Evolutionary conservation across 1,284 basidiomycete genomes (phyloP), one percentile per base, ranked within the genome.

Genomic region (Pseudozyma sp.): DNA sequence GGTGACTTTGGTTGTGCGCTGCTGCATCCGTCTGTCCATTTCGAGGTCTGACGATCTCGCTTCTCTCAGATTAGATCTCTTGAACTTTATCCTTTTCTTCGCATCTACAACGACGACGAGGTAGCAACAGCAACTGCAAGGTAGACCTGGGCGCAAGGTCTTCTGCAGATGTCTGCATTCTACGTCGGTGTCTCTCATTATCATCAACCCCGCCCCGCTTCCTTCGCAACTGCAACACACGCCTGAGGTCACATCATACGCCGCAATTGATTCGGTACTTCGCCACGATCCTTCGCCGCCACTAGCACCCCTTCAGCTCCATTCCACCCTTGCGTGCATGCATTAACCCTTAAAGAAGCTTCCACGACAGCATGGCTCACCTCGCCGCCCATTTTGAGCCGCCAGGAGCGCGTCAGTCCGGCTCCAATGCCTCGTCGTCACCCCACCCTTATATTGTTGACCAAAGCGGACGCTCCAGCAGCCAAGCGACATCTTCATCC

Each of bases 331-430:
- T 25, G 16, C 31, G 36, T 53, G 34, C 48, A 67, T 67, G 58
- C 40, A 13, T 36, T 18, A 5, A 11, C 35, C n/a, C 1, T 5
- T 10, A 0, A 6, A 8, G 16, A 49, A n/a, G 35, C 14, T 3
- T n/a, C 12, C 9, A 5, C 1, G 12, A n/a, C 58, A 65, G 42
- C 50, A 73, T 73, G 70, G 65, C 65, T 34, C 65, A 65, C 52
- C 65, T 73, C 19, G 70, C 70, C 31, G 65, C 70, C 47, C 65
- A 64, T 55, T 68, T 73, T 64, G 65, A 73, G 70, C 60, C 49
- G 14, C 60, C 57, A 3, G 60, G 63, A 42, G 38, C 40, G 31
- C 63, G 69, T 49, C 52, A 59, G 1, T 44, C 69, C 16, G 19
- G 55, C 31, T 51, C 55, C 16, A 57, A 34, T 49, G 18, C 43